Evolutionary conservation across 2,329 filamentous ascomycete species (phyloP).

Genomic region (Chalaropsis ovoidea): DNA sequence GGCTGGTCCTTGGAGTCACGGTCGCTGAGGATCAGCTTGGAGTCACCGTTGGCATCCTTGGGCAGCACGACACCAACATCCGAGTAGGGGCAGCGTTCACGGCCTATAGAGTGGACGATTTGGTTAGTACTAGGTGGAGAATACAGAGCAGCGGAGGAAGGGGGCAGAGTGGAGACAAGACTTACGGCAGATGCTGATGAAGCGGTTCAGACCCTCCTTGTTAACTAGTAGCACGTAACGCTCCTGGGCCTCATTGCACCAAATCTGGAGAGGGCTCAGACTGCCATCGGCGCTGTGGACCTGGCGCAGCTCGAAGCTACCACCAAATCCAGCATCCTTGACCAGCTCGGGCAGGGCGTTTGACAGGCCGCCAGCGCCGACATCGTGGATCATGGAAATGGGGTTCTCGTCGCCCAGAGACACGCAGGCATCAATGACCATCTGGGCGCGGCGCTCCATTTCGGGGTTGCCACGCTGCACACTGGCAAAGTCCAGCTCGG

Average conservation of each 20-base stretch:
- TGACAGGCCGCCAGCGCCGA: conserved; percentile 74
- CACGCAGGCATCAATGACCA: conserved; percentile 93
- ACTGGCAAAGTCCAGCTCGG: conserved; percentile 91
- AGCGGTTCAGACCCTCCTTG: conserved; percentile 68
- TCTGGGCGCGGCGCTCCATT: conserved; percentile 88
- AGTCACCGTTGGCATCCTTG: conserved; percentile 50
- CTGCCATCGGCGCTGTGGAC: conserved; percentile 80
- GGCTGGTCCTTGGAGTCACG: conserved; percentile 64
- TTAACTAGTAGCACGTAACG: conserved; percentile 88
- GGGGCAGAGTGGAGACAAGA: conserved; percentile 18
- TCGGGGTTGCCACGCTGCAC: conserved; percentile 96
- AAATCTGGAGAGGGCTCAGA: conserved; percentile 94
- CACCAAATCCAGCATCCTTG: conserved; percentile 82
- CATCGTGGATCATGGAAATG: conserved; percentile 95
- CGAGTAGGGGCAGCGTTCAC: conserved; percentile 87
- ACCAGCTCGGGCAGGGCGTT: conserved; percentile 73
- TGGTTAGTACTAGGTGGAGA: conserved; percentile 24
- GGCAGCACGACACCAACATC: conserved; percentile 70
- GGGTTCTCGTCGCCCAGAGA: conserved; percentile 76
- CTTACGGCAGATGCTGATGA: conserved; percentile 51
- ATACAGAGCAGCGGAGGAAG: conserved; percentile 7
- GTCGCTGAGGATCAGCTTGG: conserved; percentile 71
- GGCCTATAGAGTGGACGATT: conserved; percentile 37
- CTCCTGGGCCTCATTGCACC: conserved; percentile 96
- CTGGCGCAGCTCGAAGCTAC: conserved; percentile 87